These are phyloP conservation scores for Sonneratia caseolaris DNA, from an alignment of 345 rosid genomes.

Conservation along the genomic window DNA sequence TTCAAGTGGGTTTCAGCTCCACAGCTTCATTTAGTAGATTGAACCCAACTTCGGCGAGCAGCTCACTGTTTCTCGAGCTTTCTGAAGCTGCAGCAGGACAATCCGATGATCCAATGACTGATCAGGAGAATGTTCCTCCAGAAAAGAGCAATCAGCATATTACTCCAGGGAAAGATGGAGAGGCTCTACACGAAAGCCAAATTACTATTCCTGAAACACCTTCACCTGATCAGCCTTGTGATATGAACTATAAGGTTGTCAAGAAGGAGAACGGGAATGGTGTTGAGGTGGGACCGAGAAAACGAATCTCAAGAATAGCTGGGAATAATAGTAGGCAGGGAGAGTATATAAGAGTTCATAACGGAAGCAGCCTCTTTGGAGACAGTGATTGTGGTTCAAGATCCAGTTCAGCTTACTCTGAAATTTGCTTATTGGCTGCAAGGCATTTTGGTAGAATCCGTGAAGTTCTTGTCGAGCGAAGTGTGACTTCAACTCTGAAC, in stretches of 20 bases:
- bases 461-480: slow-evolving; percentile 82
- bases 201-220: slow-evolving; percentile 98
- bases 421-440: slow-evolving; percentile 83
- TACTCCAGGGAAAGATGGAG: slow-evolving; percentile 77
- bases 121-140: slow-evolving; percentile 79
- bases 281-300: slow-evolving; percentile 62
- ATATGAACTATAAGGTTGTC: slow-evolving; percentile 31
- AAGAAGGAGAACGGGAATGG: slow-evolving; percentile 72
- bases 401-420: slow-evolving; percentile 64
- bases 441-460: slow-evolving; percentile 89
- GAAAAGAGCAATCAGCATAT: slow-evolving; percentile 53
- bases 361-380: slow-evolving; percentile 53
- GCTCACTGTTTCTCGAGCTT: slow-evolving; percentile 64
- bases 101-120: slow-evolving; percentile 41
- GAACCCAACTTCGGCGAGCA: slow-evolving; percentile 41
- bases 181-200: slow-evolving; percentile 51
- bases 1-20: slow-evolving; percentile 46
- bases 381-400: slow-evolving; percentile 42
- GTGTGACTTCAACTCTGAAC: slow-evolving; percentile 81
- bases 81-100: slow-evolving; percentile 40
- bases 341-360: slow-evolving; percentile 48
- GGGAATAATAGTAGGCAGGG: slow-evolving; percentile 35
- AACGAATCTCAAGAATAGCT: slow-evolving; percentile 58
- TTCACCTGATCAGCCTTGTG: slow-evolving; percentile 91
- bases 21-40: slow-evolving; percentile 27